Conservation (phyloP, 495 filamentous ascomycete genomes). For the Letharia lupina region DNA sequence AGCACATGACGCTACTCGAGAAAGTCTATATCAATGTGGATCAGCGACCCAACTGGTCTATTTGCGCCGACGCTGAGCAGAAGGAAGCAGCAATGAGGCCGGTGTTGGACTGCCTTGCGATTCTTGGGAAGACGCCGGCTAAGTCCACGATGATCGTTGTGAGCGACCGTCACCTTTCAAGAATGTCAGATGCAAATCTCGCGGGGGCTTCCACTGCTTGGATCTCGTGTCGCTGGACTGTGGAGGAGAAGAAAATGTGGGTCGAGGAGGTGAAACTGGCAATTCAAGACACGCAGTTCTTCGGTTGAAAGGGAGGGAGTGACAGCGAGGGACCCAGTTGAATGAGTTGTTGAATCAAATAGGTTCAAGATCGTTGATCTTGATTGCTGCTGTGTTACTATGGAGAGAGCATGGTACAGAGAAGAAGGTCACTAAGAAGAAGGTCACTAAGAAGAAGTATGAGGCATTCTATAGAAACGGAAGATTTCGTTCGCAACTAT, state of each 20-base stretch:
- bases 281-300: background rate
- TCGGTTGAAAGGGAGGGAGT: background rate
- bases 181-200: no score
- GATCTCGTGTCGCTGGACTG: background rate
- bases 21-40: background rate
- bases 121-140: background rate
- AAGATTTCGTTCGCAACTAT: no score
- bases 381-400: no score
- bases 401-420: no score
- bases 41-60: background rate
- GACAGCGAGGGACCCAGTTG: background rate
- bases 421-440: no score
- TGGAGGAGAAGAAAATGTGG: background rate
- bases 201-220: no score
- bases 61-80: background rate
- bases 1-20: background rate
- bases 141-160: background rate
- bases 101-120: background rate
- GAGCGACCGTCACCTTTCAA: background rate
- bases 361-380: no score
- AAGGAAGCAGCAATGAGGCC: background rate
- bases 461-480: no score
- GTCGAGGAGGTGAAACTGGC: background rate
- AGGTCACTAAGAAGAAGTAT: no score
- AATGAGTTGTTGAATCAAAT: background rate